Percentiles rank a stretch among this genome's conserved stretches.
Evolutionary conservation across 148 eudicot species (phyloP).

Genomic region (Vaccinium myrtillus): DNA sequence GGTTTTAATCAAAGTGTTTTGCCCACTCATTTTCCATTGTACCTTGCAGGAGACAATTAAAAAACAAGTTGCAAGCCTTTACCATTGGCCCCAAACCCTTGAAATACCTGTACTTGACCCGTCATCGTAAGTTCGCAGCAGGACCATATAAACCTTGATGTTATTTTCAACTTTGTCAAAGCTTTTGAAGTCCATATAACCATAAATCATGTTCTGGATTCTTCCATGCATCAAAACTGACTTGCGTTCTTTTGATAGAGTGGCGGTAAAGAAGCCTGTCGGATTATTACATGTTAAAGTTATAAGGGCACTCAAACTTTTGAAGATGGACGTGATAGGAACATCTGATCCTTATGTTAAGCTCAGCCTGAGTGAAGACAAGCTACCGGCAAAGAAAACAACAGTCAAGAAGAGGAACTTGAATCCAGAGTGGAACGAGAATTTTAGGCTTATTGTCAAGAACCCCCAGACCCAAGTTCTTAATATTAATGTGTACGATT

Average conservation of each 20-base stretch:
- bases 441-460: conserved; percentile 75
- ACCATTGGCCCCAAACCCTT: conserved; percentile 85
- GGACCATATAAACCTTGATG: background rate
- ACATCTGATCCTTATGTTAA: conserved; percentile 95
- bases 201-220: background rate
- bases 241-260: conserved; percentile 30
- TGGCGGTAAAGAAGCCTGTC: conserved; percentile 67
- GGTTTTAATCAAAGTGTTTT: background rate
- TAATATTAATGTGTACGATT: conserved; percentile 65
- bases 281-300: conserved; percentile 88
- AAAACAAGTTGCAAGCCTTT: conserved; percentile 73
- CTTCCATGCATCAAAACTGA: background rate
- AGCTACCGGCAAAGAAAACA: conserved; percentile 62
- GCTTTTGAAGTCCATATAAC: background rate
- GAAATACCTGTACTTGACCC: conserved; percentile 80
- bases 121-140: conserved; percentile 49
- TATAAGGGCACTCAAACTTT: conserved; percentile 63
- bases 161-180: background rate
- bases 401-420: conserved; percentile 69
- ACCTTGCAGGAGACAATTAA: conserved; percentile 66
- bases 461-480: conserved; percentile 79
- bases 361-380: conserved; percentile 69
- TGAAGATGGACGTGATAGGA: conserved; percentile 89
- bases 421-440: conserved; percentile 91
- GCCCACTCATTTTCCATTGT: background rate